Percentiles rank a stretch among this genome's conserved stretches.
Conservation (phyloP, 257 asterid species). For the Solanum etuberosum region DNA sequence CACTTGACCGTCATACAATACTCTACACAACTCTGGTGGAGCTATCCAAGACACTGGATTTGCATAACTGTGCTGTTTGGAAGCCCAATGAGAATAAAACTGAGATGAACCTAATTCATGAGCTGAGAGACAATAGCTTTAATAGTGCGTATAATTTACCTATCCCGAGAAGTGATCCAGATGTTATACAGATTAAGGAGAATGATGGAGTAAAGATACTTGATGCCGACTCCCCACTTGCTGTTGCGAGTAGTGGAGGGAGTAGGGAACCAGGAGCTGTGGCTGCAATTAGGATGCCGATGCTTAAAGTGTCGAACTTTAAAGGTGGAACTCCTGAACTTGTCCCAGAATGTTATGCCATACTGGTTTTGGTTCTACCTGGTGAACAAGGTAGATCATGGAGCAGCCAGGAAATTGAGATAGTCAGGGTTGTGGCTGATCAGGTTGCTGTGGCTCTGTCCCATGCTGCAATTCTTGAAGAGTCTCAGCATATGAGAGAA, state of each 20-base stretch:
- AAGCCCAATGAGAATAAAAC: slow-evolving; percentile 67
- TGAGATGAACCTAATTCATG: slow-evolving; percentile 70
- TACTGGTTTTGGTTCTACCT: slow-evolving; percentile 82
- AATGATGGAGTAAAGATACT: slow-evolving; percentile 64
- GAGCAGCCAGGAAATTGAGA: slow-evolving; percentile 73
- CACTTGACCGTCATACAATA: slow-evolving; percentile 84
- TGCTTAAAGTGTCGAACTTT: slow-evolving; percentile 79
- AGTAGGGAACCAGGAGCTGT: slow-evolving; percentile 52
- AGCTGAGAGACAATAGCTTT: slow-evolving; percentile 37
- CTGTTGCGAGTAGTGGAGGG: slow-evolving; percentile 61
- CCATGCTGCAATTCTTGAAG: slow-evolving; percentile 96
- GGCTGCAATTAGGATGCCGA: slow-evolving; percentile 95
- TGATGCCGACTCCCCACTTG: slow-evolving; percentile 52
- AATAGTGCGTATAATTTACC: slow-evolving; percentile 13
- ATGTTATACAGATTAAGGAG: slow-evolving; percentile 53
- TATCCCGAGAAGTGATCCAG: slow-evolving; percentile 48
- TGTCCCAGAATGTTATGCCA: slow-evolving; percentile 77
- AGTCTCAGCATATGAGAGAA: slow-evolving; percentile 82
- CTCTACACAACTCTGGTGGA: slow-evolving; percentile 78
- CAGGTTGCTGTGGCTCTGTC: slow-evolving; percentile 97
- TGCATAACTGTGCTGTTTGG: slow-evolving; percentile 87
- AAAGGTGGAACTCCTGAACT: slow-evolving; percentile 94
- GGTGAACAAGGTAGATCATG: slow-evolving; percentile 54
- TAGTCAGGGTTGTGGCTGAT: slow-evolving; percentile 81
- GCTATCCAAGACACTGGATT: slow-evolving; percentile 67